phyloP scores from a whole-genome alignment of 331 rosid genomes.

The Pyracantha coccinea region DNA sequence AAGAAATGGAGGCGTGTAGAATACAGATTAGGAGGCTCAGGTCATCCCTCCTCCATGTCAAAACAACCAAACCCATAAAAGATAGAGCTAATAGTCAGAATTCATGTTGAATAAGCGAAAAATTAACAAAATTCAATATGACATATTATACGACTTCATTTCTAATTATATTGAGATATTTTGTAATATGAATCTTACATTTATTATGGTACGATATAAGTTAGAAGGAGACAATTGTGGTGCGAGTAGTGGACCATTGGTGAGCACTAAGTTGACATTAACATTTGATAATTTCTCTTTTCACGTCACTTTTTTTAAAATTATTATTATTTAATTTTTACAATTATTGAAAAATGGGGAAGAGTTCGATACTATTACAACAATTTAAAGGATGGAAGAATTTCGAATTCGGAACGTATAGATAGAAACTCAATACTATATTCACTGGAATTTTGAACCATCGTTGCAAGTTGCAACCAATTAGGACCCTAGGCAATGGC shows the following conservation, averaged over 20 bases:
- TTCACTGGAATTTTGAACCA: too few species aligned
- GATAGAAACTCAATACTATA: too few species aligned
- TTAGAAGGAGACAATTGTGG: neutral
- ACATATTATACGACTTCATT: neutral
- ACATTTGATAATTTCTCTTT: too few species aligned
- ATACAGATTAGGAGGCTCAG: constrained; percentile 19
- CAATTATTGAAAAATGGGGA: fast-evolving
- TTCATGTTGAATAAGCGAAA: neutral
- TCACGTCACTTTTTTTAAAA: too few species aligned
- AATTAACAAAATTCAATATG: neutral
- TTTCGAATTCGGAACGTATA: too few species aligned
- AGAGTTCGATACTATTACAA: too few species aligned
- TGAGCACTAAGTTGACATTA: neutral
- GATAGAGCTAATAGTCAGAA: neutral
- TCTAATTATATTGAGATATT: too few species aligned
- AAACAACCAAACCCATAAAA: neutral
- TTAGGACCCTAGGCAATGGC: neutral
- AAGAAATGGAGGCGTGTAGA: constrained; percentile 40
- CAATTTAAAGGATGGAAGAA: fast-evolving
- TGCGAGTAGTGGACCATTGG: neutral
- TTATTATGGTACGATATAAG: neutral
- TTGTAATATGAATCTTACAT: neutral
- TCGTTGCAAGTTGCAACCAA: constrained; percentile 1
- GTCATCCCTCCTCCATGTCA: constrained; percentile 15
- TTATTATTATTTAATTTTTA: too few species aligned